phyloP scores from a whole-genome alignment of 2,329 filamentous ascomycete genomes.

The Amesomyces nigricolor region DNA sequence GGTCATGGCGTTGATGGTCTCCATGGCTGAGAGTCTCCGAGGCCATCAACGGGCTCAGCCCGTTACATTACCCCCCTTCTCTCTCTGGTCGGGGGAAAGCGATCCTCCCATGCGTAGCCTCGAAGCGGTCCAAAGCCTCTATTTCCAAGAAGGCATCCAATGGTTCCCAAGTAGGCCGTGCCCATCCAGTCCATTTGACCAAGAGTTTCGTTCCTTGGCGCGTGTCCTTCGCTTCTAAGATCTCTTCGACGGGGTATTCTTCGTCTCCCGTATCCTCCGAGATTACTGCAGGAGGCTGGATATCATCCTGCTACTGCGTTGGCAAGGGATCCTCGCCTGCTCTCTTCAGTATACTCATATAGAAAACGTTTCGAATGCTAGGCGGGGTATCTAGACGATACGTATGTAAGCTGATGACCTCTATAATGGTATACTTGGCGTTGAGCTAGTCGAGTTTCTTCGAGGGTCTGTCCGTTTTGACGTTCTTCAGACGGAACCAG shows the following conservation, averaged over 20 bases:
- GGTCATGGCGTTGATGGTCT: no score
- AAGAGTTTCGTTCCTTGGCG: background rate
- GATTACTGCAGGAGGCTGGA: background rate
- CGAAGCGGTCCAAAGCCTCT: background rate
- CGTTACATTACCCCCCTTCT: no score
- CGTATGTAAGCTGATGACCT: background rate
- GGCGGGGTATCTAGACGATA: constrained; percentile 1
- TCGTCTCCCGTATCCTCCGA: background rate
- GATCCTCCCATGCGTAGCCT: background rate
- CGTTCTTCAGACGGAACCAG: background rate
- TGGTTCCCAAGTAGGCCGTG: constrained; percentile 1
- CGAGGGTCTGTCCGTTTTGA: constrained; percentile 2
- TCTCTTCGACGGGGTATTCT: constrained; percentile 1
- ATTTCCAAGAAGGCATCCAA: background rate
- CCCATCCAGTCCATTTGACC: background rate
- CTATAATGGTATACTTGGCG: background rate
- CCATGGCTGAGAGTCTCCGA: no score
- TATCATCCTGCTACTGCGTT: background rate
- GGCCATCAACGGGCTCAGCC: no score
- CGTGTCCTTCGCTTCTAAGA: background rate
- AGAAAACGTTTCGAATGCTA: constrained; percentile 1
- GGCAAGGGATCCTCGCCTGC: background rate
- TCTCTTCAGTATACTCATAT: background rate
- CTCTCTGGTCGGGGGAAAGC: background rate
- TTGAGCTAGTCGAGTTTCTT: constrained; percentile 10